These are phyloP conservation scores for Apodospora peruviana DNA, from an alignment of 495 filamentous ascomycete genomes.

Conservation along the genomic window DNA sequence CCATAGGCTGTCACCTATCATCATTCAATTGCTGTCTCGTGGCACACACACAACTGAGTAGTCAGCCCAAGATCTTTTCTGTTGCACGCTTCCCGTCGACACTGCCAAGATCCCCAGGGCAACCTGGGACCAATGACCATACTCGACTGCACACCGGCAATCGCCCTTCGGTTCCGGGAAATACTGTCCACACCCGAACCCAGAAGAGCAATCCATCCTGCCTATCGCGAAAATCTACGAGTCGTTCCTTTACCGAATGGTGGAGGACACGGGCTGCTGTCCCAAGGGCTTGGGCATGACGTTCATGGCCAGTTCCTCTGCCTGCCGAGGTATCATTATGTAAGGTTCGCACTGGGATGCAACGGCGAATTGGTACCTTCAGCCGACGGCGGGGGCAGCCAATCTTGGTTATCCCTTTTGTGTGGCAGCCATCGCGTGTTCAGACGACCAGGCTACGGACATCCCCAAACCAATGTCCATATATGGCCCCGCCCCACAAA, in stretches of 20 bases:
- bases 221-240: too few relatives aligned
- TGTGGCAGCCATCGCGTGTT: constrained; percentile 2
- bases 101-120: neutral
- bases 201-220: neutral
- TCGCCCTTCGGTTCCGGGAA: neutral
- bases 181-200: neutral
- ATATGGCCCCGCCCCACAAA: constrained; percentile 8
- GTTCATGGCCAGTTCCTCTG: neutral
- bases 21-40: too few relatives aligned
- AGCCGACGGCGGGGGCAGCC: too few relatives aligned
- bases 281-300: constrained; percentile 5
- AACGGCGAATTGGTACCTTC: too few relatives aligned
- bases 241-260: too few relatives aligned
- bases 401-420: neutral
- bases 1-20: too few relatives aligned
- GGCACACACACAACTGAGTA: too few relatives aligned
- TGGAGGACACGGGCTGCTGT: neutral
- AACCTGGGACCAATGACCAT: neutral
- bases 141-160: neutral
- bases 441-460: constrained; percentile 18
- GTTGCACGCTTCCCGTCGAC: too few relatives aligned
- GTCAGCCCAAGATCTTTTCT: neutral
- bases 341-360: too few relatives aligned
- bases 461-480: constrained; percentile 30
- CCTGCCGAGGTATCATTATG: too few relatives aligned